Evolutionary conservation across 805 yeast genomes (phyloP).

Genomic region (Lipomyces sp.): DNA sequence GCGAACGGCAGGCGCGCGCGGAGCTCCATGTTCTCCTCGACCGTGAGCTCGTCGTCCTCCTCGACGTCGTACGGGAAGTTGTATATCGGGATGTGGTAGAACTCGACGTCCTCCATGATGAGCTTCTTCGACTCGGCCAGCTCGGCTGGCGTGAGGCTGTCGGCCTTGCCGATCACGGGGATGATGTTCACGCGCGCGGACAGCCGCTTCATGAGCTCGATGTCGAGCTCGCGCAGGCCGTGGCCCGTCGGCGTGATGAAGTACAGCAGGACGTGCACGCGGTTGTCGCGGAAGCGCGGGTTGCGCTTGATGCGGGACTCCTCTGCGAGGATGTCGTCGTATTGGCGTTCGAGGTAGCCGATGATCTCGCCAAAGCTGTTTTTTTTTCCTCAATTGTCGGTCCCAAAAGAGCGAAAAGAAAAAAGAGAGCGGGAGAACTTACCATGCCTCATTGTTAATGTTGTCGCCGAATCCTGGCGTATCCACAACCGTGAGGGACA

Average conservation of each 20-base stretch:
- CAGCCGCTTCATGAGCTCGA: constrained; percentile 63
- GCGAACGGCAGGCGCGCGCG: constrained; percentile 60
- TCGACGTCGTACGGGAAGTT: constrained; percentile 68
- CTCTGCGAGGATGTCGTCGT: constrained; percentile 67
- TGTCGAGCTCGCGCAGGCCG: constrained; percentile 65
- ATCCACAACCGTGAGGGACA: constrained; percentile 58
- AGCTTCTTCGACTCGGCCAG: constrained; percentile 50
- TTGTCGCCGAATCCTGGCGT: constrained; percentile 79
- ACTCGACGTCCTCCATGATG: constrained; percentile 54
- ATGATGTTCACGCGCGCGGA: constrained; percentile 74
- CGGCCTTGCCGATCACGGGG: constrained; percentile 80
- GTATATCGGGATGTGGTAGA: constrained; percentile 61
- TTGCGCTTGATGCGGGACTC: constrained; percentile 72
- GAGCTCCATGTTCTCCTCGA: constrained; percentile 41
- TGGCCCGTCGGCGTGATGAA: constrained; percentile 63
- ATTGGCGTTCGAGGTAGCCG: constrained; percentile 64
- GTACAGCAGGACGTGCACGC: constrained; percentile 76
- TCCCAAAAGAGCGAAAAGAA: neutral
- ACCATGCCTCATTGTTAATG: constrained; percentile 58
- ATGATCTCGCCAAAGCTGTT: constrained; percentile 46
- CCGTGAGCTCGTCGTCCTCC: constrained; percentile 46
- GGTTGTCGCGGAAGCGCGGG: constrained; percentile 64
- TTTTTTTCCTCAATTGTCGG: neutral
- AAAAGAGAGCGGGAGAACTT: constrained; percentile 29
- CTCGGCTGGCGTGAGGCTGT: constrained; percentile 68